Base-by-base conservation (phyloP, 2,329 filamentous ascomycete genomes). In the Aspergillus neoniger region DNA sequence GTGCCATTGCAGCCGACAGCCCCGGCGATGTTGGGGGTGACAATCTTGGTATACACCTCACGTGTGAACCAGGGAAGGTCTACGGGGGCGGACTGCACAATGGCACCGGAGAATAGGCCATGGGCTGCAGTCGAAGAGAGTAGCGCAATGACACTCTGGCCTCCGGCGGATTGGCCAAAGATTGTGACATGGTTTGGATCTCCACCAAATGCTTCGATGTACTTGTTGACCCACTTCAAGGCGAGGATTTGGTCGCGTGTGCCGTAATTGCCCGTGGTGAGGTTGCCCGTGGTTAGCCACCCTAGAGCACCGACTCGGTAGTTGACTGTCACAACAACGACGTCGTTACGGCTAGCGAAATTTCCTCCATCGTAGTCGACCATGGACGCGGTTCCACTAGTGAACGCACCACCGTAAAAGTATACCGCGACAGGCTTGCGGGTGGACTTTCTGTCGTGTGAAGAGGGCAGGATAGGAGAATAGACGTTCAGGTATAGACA, bases 81-180 rank as follows among this genome's bases (percentile, higher is more conserved):
- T 21, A 71, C 41, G 0, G 65, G 68, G 15, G 70, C 65, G 0
- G 70, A 72, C 50, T 72, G 70, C 14, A 68, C 63, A 28, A 72
- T 63, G 5, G 70, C 70, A 12, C 59, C 69, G 6, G 69, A 68
- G 59, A 73, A 72, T 41, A 71, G 67, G 5, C 70, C 70, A 1
- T 61, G 62, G 2, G 70, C 70, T 3, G 63, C 62, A 6, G 61
- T 62, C 2, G 70, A 72, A 17, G 68, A 70, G 8, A 72, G 61
- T 50, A 72, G 44, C 1, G 71, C 71, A 6, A 67, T 60, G 9
- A 87, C 84, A 39, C 83, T 84, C n/a, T 83, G 85, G 2, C 79
- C 86, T 12, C 74, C 74, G 12, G 74, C 73, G 6, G 70, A 73
- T 61, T 76, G 71, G 1, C 74, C 74, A 39, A 75, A 76, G 52